Evolutionary conservation across 1,284 basidiomycete genomes (phyloP).

Genomic region (Amylostereum chailletii): DNA sequence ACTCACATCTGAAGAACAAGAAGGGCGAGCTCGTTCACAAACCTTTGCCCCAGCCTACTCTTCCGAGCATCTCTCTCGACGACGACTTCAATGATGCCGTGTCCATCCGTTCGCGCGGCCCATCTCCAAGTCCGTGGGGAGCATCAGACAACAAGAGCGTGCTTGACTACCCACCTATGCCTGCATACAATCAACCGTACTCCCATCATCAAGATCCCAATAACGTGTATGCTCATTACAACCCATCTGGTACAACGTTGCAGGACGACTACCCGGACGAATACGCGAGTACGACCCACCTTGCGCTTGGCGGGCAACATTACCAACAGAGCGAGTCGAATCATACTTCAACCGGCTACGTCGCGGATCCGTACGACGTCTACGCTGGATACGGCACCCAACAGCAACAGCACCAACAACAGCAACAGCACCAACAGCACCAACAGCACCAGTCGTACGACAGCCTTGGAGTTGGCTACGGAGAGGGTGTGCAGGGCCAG

Average conservation of each 20-base stretch:
- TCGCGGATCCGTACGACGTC: conserved; percentile 35
- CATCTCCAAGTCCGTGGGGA: conserved; percentile 38
- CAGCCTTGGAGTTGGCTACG: not conserved
- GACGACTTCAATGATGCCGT: conserved; percentile 64
- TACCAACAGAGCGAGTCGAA: conserved; percentile 27
- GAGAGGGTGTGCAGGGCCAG: not conserved
- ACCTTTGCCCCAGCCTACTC: conserved; percentile 90
- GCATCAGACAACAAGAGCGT: conserved; percentile 43
- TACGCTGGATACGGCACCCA: conserved; percentile 21
- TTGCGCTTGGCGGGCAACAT: conserved; percentile 46
- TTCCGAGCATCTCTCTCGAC: conserved; percentile 85
- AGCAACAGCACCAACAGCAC: conserved; percentile 3
- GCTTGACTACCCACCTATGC: conserved; percentile 52
- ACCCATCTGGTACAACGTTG: conserved; percentile 45
- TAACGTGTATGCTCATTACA: conserved; percentile 38
- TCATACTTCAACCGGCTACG: conserved; percentile 16
- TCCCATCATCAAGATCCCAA: conserved; percentile 38
- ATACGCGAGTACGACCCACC: conserved; percentile 50
- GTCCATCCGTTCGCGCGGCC: conserved; percentile 48
- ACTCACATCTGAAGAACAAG: conserved; percentile 88
- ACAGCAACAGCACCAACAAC: conserved; percentile 4
- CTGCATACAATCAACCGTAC: conserved; percentile 51
- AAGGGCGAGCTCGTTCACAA: conserved; percentile 79
- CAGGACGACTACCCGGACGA: conserved; percentile 58
- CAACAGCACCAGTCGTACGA: not conserved